Conservation (phyloP, 2,329 filamentous ascomycete genomes). For the Hypomyces perniciosus region DNA sequence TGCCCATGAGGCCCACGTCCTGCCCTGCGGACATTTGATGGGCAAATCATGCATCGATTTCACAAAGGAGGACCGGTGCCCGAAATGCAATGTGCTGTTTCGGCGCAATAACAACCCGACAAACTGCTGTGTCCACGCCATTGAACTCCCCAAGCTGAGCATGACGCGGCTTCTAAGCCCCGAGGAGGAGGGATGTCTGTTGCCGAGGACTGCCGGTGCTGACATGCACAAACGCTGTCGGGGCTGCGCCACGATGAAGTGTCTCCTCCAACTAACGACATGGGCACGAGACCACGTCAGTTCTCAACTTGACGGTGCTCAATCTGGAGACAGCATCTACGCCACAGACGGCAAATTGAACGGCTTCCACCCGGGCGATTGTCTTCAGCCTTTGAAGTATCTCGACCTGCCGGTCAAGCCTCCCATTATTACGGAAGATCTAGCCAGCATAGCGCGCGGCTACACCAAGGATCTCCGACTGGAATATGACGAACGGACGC, state of each 20-base stretch:
- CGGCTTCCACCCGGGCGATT: background rate
- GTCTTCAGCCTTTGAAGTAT: background rate
- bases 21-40: slow-evolving; percentile 9
- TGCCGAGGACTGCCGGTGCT: background rate
- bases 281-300: background rate
- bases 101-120: background rate
- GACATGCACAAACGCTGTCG: background rate
- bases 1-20: background rate
- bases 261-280: background rate
- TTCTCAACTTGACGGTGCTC: background rate
- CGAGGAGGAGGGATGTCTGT: background rate
- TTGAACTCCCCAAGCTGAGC: background rate
- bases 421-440: background rate
- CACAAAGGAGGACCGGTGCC: background rate
- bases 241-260: background rate
- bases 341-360: slow-evolving; percentile 7
- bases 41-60: slow-evolving; percentile 4
- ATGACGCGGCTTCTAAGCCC: background rate
- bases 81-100: background rate
- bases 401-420: background rate
- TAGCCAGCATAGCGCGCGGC: too few species aligned
- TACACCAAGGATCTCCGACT: too few species aligned
- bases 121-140: background rate
- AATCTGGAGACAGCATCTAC: background rate
- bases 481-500: too few species aligned